A percentile compares a stretch with the other conserved stretches of the same genome.
Evolutionary conservation across 495 filamentous ascomycete genomes (phyloP).

Genomic region (Elasticomyces elasticus): DNA sequence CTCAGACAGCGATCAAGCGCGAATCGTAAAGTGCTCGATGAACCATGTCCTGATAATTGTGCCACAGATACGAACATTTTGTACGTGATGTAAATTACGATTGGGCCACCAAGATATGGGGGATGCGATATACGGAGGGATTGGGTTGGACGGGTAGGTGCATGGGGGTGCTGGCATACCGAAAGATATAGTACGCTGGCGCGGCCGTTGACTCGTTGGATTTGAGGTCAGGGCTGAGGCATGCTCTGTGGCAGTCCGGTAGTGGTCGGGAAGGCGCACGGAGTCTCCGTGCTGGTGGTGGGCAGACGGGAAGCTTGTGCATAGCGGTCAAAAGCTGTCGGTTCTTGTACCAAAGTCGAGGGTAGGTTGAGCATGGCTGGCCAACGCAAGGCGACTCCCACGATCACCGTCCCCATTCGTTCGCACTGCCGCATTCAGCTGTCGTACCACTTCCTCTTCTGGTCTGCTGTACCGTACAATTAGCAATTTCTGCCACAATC

Average conservation of each 20-base stretch:
- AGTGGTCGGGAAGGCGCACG: not conserved
- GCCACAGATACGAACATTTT: conserved; percentile 27
- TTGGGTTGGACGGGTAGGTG: not conserved
- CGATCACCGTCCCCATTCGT: not conserved
- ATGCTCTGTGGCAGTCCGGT: not conserved
- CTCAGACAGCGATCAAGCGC: conserved; percentile 5
- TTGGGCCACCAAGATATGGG: not conserved
- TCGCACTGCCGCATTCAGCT: not conserved
- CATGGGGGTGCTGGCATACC: not conserved
- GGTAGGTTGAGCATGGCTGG: not conserved
- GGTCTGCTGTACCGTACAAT: not conserved
- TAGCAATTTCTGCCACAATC: no score
- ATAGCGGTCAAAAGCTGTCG: not conserved
- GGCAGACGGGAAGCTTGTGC: not conserved
- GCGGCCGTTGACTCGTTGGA: not conserved
- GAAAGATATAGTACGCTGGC: not conserved
- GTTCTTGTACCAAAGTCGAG: not conserved
- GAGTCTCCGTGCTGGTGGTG: not conserved
- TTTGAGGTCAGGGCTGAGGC: not conserved
- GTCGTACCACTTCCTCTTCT: not conserved
- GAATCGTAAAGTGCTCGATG: not conserved
- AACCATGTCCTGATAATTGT: not conserved
- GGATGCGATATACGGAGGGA: not conserved
- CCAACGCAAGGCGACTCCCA: no score
- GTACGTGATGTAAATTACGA: conserved; percentile 28